Base-by-base conservation (phyloP, 495 filamentous ascomycete species). In the Penicillium diatomitis region DNA sequence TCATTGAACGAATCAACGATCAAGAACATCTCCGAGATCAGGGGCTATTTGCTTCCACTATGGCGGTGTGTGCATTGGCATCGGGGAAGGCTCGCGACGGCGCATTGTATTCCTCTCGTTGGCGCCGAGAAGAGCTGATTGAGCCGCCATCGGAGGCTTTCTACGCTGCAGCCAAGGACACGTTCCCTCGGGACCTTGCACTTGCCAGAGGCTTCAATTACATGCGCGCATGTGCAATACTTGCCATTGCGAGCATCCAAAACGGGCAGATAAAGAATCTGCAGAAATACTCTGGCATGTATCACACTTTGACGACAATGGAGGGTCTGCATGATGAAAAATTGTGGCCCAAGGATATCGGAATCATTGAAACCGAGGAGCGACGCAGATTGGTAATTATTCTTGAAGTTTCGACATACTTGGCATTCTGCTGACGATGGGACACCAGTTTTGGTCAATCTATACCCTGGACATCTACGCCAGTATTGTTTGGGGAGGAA, bases 391-490 rank as follows among this genome's bases (percentile, higher is more conserved):
- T 77, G 45, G 72, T 74, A 63, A 48, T 68, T 47, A 0, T 31
- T 31, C 29, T 33, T 32, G 30, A n/a, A 6, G 27, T 36, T 2
- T 28, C 3, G 8, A 0, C 4, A 0, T 5, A 34, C 27, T 7
- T n/a, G 11, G 10, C 28, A 45, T 32, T 36, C 45, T 51, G 12
- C 20, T 20, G 20, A 20, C 20, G 20, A 50, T 39, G 6, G 9
- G 36, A 32, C 5, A 9, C 32, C 2, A 74, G 67, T 76, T 76
- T 49, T 79, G 76, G 76, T 74, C 75, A 30, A 75, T 73, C 32
- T 79, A 79, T 50, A 70, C 68, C 4, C 48, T 79, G 4, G 75
- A 79, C 42, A 63, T 79, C 36, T 76, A 70, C 56, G 66, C 68
- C 5, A 67, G 67, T 6, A 65, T 74, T 37, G 71, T 77, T 27